Percentiles rank a stretch among this genome's conserved stretches.
These are phyloP conservation scores for Ormosia emarginata DNA, from an alignment of 306 rosid species.

Conservation along the genomic window DNA sequence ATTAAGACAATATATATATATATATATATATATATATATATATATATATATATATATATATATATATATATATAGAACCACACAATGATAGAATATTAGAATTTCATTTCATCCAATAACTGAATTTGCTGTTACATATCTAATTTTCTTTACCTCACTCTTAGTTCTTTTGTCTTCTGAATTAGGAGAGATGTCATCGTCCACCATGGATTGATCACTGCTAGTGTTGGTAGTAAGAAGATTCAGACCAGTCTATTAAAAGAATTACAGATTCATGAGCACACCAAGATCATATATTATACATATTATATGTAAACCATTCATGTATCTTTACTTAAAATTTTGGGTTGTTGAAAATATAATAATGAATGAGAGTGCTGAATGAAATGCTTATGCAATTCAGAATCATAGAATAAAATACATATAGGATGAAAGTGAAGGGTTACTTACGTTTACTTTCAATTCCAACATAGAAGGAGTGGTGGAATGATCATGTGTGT, in stretches of 20 bases:
- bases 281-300: neutral
- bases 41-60: too few relatives aligned
- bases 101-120: neutral
- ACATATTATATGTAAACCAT: neutral
- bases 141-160: slow-evolving; percentile 45
- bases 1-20: too few relatives aligned
- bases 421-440: neutral
- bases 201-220: slow-evolving; percentile 62
- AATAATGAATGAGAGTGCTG: neutral
- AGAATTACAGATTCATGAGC: neutral
- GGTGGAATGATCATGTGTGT: slow-evolving; percentile 2
- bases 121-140: neutral
- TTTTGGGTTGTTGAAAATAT: too few relatives aligned
- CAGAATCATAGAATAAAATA: neutral
- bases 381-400: neutral
- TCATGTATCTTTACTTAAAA: too few relatives aligned
- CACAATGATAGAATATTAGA: neutral
- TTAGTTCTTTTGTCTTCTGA: slow-evolving; percentile 41
- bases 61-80: too few relatives aligned
- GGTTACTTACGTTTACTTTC: slow-evolving; percentile 58
- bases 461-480: slow-evolving; percentile 26
- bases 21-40: too few relatives aligned
- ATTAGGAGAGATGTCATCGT: slow-evolving; percentile 43
- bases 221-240: slow-evolving; percentile 65
- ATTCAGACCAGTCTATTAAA: slow-evolving; percentile 71